These are phyloP conservation scores for Amauroascus verrucosus DNA, from an alignment of 2,329 filamentous ascomycete genomes.

Conservation along the genomic window DNA sequence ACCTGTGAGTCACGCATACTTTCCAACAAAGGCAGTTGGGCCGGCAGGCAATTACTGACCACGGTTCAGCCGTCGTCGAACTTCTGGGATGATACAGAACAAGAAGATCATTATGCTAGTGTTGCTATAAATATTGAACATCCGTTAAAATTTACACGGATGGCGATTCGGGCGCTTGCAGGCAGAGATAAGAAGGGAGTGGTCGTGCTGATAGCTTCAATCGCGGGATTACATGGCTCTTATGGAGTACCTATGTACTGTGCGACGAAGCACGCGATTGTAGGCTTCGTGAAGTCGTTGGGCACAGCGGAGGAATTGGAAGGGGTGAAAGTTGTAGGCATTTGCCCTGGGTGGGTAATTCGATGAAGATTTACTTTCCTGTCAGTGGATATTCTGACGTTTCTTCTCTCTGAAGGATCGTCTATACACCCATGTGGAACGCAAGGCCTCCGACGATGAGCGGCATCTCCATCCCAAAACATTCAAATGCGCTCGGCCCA, in stretches of 20 bases:
- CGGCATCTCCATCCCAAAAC: not conserved
- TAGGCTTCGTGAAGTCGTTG: slow-evolving; percentile 32
- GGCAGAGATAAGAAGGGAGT: slow-evolving; percentile 28
- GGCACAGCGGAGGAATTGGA: slow-evolving; percentile 24
- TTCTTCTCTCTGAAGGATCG: slow-evolving; percentile 19
- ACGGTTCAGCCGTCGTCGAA: slow-evolving; percentile 20
- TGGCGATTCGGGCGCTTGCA: slow-evolving; percentile 23
- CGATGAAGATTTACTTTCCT: no score
- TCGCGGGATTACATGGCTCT: slow-evolving; percentile 22
- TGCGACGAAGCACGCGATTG: slow-evolving; percentile 32
- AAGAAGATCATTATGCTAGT: slow-evolving; percentile 21
- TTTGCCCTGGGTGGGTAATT: slow-evolving; percentile 11
- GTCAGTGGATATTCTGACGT: no score
- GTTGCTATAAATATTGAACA: slow-evolving; percentile 31
- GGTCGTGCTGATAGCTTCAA: slow-evolving; percentile 25
- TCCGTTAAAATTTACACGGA: slow-evolving; percentile 31
- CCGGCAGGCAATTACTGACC: slow-evolving; percentile 1
- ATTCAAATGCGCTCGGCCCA: slow-evolving; percentile 10
- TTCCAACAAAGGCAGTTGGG: not conserved
- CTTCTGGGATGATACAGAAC: slow-evolving; percentile 32
- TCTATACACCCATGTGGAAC: slow-evolving; percentile 23
- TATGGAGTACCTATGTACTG: slow-evolving; percentile 28
- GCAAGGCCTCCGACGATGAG: not conserved
- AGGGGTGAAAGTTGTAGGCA: slow-evolving; percentile 27
- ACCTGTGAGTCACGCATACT: slow-evolving; percentile 19